Conservation (phyloP, 2,329 filamentous ascomycete species). For the Sporothrix curviconia region DNA sequence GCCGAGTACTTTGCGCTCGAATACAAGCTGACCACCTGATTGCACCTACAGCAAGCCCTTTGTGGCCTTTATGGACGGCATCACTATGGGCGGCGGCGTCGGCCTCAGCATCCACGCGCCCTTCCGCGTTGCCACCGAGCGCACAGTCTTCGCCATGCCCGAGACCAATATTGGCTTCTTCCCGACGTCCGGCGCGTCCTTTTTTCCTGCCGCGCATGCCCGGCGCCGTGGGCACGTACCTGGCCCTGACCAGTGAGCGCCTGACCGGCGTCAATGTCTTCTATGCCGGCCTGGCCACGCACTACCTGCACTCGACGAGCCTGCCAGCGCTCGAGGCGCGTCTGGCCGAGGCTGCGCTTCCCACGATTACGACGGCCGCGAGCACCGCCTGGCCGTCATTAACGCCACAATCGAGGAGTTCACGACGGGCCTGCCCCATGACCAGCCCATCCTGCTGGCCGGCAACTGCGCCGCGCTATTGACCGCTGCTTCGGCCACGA, state of each 20-base stretch:
- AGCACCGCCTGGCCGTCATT: conserved; percentile 63
- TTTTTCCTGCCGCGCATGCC: conserved; percentile 90
- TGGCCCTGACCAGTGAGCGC: conserved; percentile 82
- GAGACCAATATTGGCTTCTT: conserved; percentile 99
- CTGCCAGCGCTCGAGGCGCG: conserved; percentile 75
- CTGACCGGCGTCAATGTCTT: conserved; percentile 79
- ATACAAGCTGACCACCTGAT: conserved; percentile 97
- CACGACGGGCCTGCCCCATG: conserved; percentile 73
- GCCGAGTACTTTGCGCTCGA: conserved; percentile 86
- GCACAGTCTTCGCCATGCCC: conserved; percentile 94
- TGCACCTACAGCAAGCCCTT: conserved; percentile 87
- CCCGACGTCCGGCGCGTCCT: conserved; percentile 92
- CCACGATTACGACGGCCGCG: conserved; percentile 62
- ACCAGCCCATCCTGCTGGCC: conserved; percentile 59
- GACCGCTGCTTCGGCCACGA: conserved; percentile 72
- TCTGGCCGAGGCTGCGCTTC: conserved; percentile 83
- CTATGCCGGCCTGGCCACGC: conserved; percentile 87
- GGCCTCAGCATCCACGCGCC: conserved; percentile 91
- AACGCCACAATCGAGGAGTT: conserved; percentile 90
- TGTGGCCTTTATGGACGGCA: conserved; percentile 91
- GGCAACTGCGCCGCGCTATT: conserved; percentile 71
- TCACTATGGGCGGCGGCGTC: conserved; percentile 97
- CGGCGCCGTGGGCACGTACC: conserved; percentile 80
- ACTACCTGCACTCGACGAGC: conserved; percentile 89
- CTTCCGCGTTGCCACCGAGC: conserved; percentile 92